Percentiles rank a stretch among this genome's conserved stretches.
phyloP scores from a whole-genome alignment of 768 basidiomycete genomes.

The Paxillus involutus region DNA sequence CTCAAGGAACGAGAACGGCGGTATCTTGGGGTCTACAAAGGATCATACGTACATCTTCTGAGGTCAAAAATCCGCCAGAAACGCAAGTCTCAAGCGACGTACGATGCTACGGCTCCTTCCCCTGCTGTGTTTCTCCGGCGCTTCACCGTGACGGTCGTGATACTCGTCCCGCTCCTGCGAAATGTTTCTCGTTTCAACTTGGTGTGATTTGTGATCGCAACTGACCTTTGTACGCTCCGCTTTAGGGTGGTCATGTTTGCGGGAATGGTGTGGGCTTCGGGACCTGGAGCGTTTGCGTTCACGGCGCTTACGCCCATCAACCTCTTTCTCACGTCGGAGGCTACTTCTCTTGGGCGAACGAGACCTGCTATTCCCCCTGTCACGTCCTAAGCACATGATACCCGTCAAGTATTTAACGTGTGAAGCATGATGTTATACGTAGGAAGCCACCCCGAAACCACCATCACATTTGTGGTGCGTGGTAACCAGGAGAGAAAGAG shows the following conservation, averaged over 20 bases:
- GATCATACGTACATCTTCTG: constrained; percentile 22
- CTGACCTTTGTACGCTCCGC: constrained; percentile 10
- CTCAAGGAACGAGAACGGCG: constrained; percentile 19
- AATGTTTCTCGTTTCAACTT: neutral
- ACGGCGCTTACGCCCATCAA: constrained; percentile 4
- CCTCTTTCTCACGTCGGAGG: constrained; percentile 9
- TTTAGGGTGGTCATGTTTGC: neutral
- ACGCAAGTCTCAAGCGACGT: constrained; percentile 13
- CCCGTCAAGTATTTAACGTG: neutral
- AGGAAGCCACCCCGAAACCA: constrained; percentile 17
- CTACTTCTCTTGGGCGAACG: constrained; percentile 20
- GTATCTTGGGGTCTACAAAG: constrained; percentile 21
- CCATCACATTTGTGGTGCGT: constrained; percentile 10
- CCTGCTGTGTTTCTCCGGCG: constrained; percentile 3
- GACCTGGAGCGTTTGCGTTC: constrained; percentile 24
- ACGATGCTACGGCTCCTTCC: constrained; percentile 28
- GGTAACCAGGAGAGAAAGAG: constrained; percentile 24
- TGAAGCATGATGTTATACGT: neutral
- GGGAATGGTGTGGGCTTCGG: constrained; percentile 12
- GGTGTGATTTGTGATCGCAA: neutral
- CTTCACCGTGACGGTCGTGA: constrained; percentile 3
- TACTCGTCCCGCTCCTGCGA: constrained; percentile 10
- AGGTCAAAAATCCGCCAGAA: constrained; percentile 17
- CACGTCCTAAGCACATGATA: constrained; percentile 13
- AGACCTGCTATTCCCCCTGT: constrained; percentile 22